These are phyloP conservation scores for Cryptococcus amylolentus DNA, from an alignment of 1,284 basidiomycete genomes.

Conservation along the genomic window DNA sequence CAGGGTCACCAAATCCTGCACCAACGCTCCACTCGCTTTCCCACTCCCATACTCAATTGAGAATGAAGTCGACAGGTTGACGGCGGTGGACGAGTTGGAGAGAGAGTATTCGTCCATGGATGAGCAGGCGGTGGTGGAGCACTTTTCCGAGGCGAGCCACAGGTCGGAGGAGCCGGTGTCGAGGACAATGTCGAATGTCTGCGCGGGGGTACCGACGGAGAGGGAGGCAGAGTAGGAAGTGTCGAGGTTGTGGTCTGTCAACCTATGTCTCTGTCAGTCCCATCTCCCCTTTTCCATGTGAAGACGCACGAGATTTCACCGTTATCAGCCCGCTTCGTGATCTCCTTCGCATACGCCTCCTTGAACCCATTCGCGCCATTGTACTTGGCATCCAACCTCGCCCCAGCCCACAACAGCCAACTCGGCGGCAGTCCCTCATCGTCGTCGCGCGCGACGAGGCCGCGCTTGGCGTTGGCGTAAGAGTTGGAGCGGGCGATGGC, in stretches of 20 bases:
- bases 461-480: conserved; percentile 12
- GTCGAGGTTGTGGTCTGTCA: conserved; percentile 44
- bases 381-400: conserved; percentile 37
- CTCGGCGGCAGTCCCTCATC: conserved; percentile 21
- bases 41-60: conserved; percentile 57
- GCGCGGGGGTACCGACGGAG: conserved; percentile 48
- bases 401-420: conserved; percentile 35
- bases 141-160: conserved; percentile 43
- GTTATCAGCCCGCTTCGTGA: conserved; percentile 8
- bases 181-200: conserved; percentile 56
- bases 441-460: conserved; percentile 3
- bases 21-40: conserved; percentile 65
- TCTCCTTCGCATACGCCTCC: conserved; percentile 13
- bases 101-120: conserved; percentile 31
- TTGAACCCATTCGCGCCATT: conserved; percentile 30
- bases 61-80: conserved; percentile 32
- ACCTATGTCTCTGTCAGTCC: background rate
- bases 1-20: conserved; percentile 69
- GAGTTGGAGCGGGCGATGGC: conserved; percentile 19
- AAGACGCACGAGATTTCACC: conserved; percentile 18
- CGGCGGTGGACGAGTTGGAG: conserved; percentile 10
- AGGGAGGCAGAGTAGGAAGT: conserved; percentile 46
- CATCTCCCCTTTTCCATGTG: background rate
- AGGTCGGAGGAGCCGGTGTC: conserved; percentile 59
- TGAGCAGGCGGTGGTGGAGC: conserved; percentile 26